Conservation (phyloP, 345 rosid species). For the Hypericum perforatum region DNA sequence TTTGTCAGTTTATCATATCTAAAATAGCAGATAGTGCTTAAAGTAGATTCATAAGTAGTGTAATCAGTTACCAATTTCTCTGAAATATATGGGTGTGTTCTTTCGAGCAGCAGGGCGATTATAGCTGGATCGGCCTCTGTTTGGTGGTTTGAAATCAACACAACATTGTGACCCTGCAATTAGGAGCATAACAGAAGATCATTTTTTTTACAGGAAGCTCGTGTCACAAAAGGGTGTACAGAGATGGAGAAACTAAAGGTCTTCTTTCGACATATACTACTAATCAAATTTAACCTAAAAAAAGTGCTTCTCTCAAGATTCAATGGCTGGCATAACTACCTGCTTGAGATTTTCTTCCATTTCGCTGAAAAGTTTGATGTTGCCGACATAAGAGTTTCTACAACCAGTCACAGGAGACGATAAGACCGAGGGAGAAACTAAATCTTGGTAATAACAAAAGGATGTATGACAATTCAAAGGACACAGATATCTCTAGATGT, state of each 20-base stretch:
- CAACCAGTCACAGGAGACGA: slow-evolving; percentile 5
- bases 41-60: slow-evolving; percentile 13
- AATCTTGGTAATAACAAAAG: too few relatives aligned
- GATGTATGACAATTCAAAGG: too few relatives aligned
- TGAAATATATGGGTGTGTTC: slow-evolving; percentile 45
- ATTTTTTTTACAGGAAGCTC: too few relatives aligned
- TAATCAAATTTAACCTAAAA: neutral
- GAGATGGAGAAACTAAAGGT: too few relatives aligned
- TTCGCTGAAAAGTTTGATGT: slow-evolving; percentile 51
- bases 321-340: slow-evolving; percentile 25
- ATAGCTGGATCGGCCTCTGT: slow-evolving; percentile 94
- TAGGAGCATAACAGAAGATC: slow-evolving; percentile 6
- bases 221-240: too few relatives aligned
- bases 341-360: slow-evolving; percentile 63
- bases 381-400: slow-evolving; percentile 88
- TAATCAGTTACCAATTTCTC: slow-evolving; percentile 57
- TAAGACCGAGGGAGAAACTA: too few relatives aligned
- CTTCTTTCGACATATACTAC: too few relatives aligned
- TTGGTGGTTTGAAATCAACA: slow-evolving; percentile 93
- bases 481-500: too few relatives aligned
- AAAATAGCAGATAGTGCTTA: slow-evolving; percentile 4
- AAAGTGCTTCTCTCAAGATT: neutral
- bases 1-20: neutral
- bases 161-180: slow-evolving; percentile 82
- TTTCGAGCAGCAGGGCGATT: slow-evolving; percentile 79